These are phyloP conservation scores for Podaxis pistillaris DNA, from an alignment of 768 basidiomycete species.

Conservation along the genomic window DNA sequence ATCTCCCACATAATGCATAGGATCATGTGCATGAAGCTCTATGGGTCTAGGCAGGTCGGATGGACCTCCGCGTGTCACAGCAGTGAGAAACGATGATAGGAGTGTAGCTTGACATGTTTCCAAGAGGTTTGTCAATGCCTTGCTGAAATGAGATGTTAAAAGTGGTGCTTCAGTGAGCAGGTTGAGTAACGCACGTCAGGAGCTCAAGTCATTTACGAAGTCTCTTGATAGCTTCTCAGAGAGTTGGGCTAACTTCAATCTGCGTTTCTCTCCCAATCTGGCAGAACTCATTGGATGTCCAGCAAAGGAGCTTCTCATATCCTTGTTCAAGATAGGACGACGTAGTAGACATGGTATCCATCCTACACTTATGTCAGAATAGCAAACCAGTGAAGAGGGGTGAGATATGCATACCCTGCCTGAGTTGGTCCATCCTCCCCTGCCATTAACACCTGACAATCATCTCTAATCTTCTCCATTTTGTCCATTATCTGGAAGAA, in stretches of 20 bases:
- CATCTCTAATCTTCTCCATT: slow-evolving; percentile 75
- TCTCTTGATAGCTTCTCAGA: slow-evolving; percentile 72
- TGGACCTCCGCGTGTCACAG: slow-evolving; percentile 85
- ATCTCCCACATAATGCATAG: slow-evolving; percentile 93
- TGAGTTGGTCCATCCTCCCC: slow-evolving; percentile 79
- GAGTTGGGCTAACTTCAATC: slow-evolving; percentile 60
- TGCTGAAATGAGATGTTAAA: slow-evolving; percentile 32
- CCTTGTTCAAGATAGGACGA: slow-evolving; percentile 83
- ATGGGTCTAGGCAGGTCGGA: slow-evolving; percentile 88
- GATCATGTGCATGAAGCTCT: slow-evolving; percentile 97
- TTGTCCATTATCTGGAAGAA: slow-evolving; percentile 91
- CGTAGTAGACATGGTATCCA: slow-evolving; percentile 87
- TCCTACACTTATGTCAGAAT: slow-evolving; percentile 36
- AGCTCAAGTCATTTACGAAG: slow-evolving; percentile 79
- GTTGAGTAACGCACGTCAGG: slow-evolving; percentile 50
- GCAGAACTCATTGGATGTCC: slow-evolving; percentile 83
- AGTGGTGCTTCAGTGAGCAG: background rate
- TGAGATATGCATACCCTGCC: slow-evolving; percentile 54
- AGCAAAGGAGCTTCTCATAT: slow-evolving; percentile 86
- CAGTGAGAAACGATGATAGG: slow-evolving; percentile 79
- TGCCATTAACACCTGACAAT: slow-evolving; percentile 84
- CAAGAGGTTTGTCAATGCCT: slow-evolving; percentile 73
- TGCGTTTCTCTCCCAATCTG: slow-evolving; percentile 72
- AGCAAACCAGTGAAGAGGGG: background rate
- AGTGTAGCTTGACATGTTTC: slow-evolving; percentile 81